Conservation (phyloP, 75 land plant species). For the Selaginella moellendorffii region DNA sequence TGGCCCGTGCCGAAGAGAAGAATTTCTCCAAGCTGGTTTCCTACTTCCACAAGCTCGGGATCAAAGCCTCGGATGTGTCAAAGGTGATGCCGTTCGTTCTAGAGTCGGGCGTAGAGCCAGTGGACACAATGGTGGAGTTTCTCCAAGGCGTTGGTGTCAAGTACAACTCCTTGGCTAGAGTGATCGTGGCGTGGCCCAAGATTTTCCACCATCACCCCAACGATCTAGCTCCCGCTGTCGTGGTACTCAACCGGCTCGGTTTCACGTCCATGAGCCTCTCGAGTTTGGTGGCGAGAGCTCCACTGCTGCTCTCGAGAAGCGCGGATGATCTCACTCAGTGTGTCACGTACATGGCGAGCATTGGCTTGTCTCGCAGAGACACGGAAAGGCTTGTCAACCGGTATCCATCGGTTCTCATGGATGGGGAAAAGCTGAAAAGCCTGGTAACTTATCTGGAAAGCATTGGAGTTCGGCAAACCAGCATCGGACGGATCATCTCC, state of each 20-base stretch:
- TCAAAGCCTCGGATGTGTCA: slow-evolving; percentile 27
- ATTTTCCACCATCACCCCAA: slow-evolving; percentile 18
- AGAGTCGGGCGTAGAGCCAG: slow-evolving; percentile 16
- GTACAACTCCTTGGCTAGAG: slow-evolving; percentile 15
- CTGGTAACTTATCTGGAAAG: slow-evolving; percentile 20
- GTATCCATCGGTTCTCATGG: slow-evolving; percentile 18
- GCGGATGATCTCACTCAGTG: slow-evolving; percentile 14
- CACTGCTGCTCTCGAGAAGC: slow-evolving; percentile 20
- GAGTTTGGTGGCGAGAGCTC: slow-evolving; percentile 17
- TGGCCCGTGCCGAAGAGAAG: slow-evolving; percentile 20
- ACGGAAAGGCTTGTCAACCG: slow-evolving; percentile 19
- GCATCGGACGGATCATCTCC: slow-evolving; percentile 21
- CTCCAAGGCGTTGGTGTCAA: slow-evolving; percentile 22
- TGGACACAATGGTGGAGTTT: slow-evolving; percentile 26
- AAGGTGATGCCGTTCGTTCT: slow-evolving; percentile 18
- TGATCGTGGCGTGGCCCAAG: slow-evolving; percentile 27
- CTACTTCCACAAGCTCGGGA: slow-evolving; percentile 22
- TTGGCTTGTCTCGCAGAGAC: slow-evolving; percentile 17
- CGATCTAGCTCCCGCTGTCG: slow-evolving; percentile 19
- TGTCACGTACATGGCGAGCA: slow-evolving; percentile 11
- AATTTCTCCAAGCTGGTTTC: slow-evolving; percentile 22
- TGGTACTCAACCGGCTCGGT: slow-evolving; percentile 21
- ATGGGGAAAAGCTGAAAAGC: slow-evolving; percentile 15
- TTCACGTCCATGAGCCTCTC: slow-evolving; percentile 18
- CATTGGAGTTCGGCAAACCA: slow-evolving; percentile 19